These are phyloP conservation scores for Cutaneotrichosporon sp. DNA, from an alignment of 1,284 basidiomycete genomes.

Conservation along the genomic window DNA sequence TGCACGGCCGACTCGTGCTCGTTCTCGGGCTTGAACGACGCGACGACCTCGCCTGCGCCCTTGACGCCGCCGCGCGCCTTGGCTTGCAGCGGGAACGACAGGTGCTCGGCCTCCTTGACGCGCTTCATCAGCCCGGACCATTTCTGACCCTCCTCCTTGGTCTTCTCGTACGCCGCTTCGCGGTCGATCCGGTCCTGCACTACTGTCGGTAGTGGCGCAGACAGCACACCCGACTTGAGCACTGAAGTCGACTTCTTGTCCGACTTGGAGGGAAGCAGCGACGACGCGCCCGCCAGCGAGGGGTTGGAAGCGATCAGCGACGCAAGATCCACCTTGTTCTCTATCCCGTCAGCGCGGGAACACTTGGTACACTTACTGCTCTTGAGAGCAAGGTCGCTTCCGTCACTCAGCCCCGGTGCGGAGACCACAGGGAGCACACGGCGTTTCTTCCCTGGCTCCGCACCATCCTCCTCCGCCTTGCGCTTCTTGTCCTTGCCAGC, in stretches of 20 bases:
- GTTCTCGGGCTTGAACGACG: slow-evolving; percentile 69
- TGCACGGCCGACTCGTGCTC: slow-evolving; percentile 73
- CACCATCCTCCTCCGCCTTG: slow-evolving; percentile 60
- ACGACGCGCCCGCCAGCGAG: slow-evolving; percentile 56
- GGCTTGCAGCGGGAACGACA: slow-evolving; percentile 86
- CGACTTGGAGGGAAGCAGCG: slow-evolving; percentile 33
- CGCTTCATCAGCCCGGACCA: slow-evolving; percentile 88
- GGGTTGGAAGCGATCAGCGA: slow-evolving; percentile 54
- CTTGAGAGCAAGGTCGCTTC: slow-evolving; percentile 36
- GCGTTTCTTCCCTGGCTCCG: slow-evolving; percentile 51
- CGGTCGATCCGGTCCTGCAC: slow-evolving; percentile 86
- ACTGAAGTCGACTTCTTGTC: slow-evolving; percentile 55
- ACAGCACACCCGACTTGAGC: slow-evolving; percentile 58
- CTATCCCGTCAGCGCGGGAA: slow-evolving; percentile 22
- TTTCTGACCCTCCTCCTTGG: slow-evolving; percentile 85
- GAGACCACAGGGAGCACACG: slow-evolving; percentile 46
- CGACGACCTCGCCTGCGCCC: slow-evolving; percentile 40
- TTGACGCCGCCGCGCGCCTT: slow-evolving; percentile 52
- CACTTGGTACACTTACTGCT: slow-evolving; percentile 28
- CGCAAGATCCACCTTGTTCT: slow-evolving; percentile 50
- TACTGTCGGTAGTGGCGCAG: slow-evolving; percentile 79
- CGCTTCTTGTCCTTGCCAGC: slow-evolving; percentile 63
- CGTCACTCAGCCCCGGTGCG: slow-evolving; percentile 35
- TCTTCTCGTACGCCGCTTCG: slow-evolving; percentile 88
- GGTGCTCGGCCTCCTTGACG: slow-evolving; percentile 83